Percentiles rank a stretch among this genome's conserved stretches.
Evolutionary conservation across 768 basidiomycete genomes (phyloP).

Genomic region (Leccinum ochraceum): DNA sequence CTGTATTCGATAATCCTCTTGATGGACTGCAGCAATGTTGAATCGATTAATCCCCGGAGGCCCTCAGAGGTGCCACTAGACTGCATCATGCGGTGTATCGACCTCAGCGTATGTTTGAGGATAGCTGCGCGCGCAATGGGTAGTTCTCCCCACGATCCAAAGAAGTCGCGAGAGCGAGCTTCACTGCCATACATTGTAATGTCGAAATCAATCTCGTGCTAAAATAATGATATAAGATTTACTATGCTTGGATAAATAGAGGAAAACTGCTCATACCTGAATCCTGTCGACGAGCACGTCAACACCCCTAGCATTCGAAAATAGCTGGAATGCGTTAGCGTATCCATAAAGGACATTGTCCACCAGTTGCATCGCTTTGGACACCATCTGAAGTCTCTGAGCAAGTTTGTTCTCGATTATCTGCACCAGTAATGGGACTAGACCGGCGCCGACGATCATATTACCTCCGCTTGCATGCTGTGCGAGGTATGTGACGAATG

Average conservation of each 20-base stretch:
- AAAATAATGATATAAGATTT: conserved; percentile 14
- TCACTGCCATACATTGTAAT: conserved; percentile 56
- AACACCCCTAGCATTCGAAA: conserved; percentile 82
- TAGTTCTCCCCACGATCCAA: conserved; percentile 58
- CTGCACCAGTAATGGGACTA: conserved; percentile 87
- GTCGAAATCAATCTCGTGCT: conserved; percentile 71
- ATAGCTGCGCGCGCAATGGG: conserved; percentile 74
- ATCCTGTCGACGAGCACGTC: conserved; percentile 84
- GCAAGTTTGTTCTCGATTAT: conserved; percentile 78
- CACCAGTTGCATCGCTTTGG: conserved; percentile 89
- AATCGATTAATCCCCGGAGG: conserved; percentile 91
- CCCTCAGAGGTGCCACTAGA: conserved; percentile 93
- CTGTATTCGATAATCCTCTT: conserved; percentile 87
- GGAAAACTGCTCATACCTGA: conserved; percentile 53
- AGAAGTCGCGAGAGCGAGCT: conserved; percentile 44
- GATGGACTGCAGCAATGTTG: conserved; percentile 77
- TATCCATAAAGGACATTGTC: conserved; percentile 93
- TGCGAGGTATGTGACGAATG: conserved; percentile 85
- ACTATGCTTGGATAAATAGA: not conserved
- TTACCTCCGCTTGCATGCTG: conserved; percentile 84
- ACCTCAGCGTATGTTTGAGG: conserved; percentile 88
- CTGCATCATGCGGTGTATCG: conserved; percentile 97
- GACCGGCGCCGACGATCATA: conserved; percentile 93
- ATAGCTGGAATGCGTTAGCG: conserved; percentile 83
- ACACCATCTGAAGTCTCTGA: conserved; percentile 70